These are phyloP conservation scores for Ustilago curta DNA, from an alignment of 1,284 basidiomycete species.

Conservation along the genomic window DNA sequence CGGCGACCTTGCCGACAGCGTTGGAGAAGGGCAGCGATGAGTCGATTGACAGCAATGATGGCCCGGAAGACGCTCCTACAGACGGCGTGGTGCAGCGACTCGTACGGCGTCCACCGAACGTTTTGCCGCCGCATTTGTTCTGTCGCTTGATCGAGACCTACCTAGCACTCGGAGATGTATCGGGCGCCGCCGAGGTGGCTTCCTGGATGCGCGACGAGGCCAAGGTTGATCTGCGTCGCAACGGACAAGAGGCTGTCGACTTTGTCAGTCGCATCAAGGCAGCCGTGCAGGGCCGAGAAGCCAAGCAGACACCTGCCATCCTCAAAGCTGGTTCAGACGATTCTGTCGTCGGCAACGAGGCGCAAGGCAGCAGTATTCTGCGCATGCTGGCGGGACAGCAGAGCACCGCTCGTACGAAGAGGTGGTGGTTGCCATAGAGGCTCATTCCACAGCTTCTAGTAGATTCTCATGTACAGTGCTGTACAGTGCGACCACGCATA, in stretches of 20 bases:
- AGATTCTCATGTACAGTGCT: neutral
- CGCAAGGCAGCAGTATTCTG: constrained; percentile 23
- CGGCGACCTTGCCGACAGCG: constrained; percentile 13
- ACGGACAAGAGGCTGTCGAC: constrained; percentile 1
- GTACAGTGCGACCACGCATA: neutral
- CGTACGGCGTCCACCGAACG: constrained; percentile 19
- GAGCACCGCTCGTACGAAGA: constrained; percentile 30
- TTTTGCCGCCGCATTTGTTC: constrained; percentile 25
- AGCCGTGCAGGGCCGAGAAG: constrained; percentile 12
- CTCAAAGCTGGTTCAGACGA: neutral
- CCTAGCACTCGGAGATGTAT: constrained; percentile 26
- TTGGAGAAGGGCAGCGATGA: neutral
- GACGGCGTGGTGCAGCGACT: constrained; percentile 13
- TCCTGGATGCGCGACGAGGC: constrained; percentile 54
- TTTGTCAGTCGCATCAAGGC: constrained; percentile 41
- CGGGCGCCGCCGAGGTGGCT: constrained; percentile 46
- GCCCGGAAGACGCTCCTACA: neutral
- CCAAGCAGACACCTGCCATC: neutral
- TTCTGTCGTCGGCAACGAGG: neutral
- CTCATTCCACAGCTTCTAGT: neutral
- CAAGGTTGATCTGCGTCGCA: constrained; percentile 20
- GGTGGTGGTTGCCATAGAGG: constrained; percentile 35
- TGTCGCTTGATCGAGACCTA: constrained; percentile 40
- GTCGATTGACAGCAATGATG: neutral
- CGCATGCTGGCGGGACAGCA: constrained; percentile 45